Conservation (phyloP, 164 flowering plant species). For the Saururus chinensis region DNA sequence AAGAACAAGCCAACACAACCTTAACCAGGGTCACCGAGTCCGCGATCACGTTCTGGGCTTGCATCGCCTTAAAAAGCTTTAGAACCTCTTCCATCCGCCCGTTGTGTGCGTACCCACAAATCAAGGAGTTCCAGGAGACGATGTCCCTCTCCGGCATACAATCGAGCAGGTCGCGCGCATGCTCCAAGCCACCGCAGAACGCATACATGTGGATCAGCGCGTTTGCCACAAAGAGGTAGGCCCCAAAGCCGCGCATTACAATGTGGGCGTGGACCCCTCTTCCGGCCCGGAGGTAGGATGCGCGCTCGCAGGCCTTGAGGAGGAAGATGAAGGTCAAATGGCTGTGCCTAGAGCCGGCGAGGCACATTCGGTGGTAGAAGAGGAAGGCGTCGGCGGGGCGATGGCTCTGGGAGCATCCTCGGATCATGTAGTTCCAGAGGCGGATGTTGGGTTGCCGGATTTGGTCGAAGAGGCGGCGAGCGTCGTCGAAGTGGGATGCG, state of each 20-base stretch:
- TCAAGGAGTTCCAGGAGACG: constrained; percentile 72
- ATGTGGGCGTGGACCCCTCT: constrained; percentile 31
- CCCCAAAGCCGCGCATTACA: constrained; percentile 41
- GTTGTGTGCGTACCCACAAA: constrained; percentile 51
- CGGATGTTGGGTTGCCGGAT: constrained; percentile 24
- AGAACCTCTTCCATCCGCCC: constrained; percentile 33
- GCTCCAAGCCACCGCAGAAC: constrained; percentile 21
- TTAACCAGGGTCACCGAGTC: constrained; percentile 66
- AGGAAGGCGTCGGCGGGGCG: constrained; percentile 31
- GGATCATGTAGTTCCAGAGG: constrained; percentile 40
- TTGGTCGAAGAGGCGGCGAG: constrained; percentile 27
- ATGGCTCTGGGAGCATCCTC: constrained; percentile 30
- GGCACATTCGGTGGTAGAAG: constrained; percentile 27
- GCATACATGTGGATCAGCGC: constrained; percentile 50
- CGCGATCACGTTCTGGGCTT: constrained; percentile 28
- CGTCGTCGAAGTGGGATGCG: constrained; percentile 23
- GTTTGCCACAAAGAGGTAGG: constrained; percentile 39
- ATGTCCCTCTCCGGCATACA: constrained; percentile 41
- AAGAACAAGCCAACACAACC: constrained; percentile 45
- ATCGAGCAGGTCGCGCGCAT: constrained; percentile 40
- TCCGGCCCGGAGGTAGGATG: constrained; percentile 19
- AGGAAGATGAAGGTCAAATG: constrained; percentile 33
- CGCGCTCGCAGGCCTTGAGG: constrained; percentile 46
- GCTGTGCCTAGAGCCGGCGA: constrained; percentile 13
- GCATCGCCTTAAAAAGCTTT: constrained; percentile 40